phyloP scores from a whole-genome alignment of 371 early-diverging fungal species.

The Umbelopsis sp. region DNA sequence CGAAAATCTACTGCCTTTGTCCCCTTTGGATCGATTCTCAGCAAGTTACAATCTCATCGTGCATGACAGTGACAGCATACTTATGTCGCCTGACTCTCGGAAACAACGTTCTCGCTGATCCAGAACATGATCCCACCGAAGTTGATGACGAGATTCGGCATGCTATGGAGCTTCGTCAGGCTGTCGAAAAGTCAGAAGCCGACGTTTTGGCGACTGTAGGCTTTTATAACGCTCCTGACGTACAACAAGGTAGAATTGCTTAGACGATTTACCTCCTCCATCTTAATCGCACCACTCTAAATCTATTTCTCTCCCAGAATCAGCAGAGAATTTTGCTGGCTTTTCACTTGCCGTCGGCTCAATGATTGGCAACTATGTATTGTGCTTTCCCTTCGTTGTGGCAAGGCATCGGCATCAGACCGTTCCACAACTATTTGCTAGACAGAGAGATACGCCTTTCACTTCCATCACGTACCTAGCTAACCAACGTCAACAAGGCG shows the following conservation, averaged over 20 bases:
- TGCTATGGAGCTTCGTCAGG: conserved; percentile 10
- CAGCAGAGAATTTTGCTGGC: conserved; percentile 53
- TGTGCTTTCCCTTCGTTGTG: conserved; percentile 63
- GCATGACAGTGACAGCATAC: conserved; percentile 14
- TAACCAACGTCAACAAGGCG: conserved; percentile 38
- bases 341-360: conserved; percentile 56
- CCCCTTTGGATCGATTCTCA: neutral
- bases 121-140: neutral
- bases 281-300: no score
- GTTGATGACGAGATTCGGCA: neutral
- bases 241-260: neutral
- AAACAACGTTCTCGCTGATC: conserved; percentile 3
- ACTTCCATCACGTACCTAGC: conserved; percentile 39
- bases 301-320: conserved; percentile 29
- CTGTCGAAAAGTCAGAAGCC: conserved; percentile 7
- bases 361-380: conserved; percentile 59
- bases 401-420: conserved; percentile 55
- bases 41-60: neutral
- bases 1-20: no score
- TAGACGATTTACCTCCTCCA: neutral
- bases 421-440: conserved; percentile 25
- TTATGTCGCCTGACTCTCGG: conserved; percentile 16
- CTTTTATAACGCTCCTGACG: conserved; percentile 9
- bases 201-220: conserved; percentile 3
- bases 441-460: conserved; percentile 44